phyloP scores from a whole-genome alignment of 164 flowering plant genomes.

The Chimonanthus praecox region DNA sequence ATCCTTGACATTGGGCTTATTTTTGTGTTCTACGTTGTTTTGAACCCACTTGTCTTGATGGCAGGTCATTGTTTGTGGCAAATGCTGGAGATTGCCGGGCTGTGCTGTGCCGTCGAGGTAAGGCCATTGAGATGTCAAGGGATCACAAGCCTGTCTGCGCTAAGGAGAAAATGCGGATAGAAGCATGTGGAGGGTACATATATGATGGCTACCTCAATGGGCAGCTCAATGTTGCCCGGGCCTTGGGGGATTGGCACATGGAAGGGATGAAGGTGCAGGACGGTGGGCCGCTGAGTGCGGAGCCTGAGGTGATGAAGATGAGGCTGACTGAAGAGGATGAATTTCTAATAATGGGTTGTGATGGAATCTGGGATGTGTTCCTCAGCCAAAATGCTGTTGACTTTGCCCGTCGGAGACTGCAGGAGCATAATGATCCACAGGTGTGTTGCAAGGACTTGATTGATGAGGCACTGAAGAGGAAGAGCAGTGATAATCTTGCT shows the following conservation, averaged over 20 bases:
- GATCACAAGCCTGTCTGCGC: conserved; percentile 83
- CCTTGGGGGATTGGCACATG: conserved; percentile 98
- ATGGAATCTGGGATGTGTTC: conserved; percentile 98
- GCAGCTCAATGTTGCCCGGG: conserved; percentile 88
- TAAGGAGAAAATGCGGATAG: conserved; percentile 66
- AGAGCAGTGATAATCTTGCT: conserved; percentile 73
- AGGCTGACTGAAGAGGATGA: conserved; percentile 77
- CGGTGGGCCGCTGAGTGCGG: conserved; percentile 83
- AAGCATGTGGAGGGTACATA: conserved; percentile 78
- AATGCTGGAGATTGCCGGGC: conserved; percentile 98
- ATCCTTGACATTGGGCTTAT: background rate
- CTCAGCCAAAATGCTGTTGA: conserved; percentile 93
- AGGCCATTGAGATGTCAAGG: conserved; percentile 91
- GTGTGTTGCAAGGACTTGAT: conserved; percentile 73
- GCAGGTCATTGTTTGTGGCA: conserved; percentile 81
- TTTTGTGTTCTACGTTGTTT: background rate
- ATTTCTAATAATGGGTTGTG: conserved; percentile 88
- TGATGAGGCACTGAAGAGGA: conserved; percentile 81
- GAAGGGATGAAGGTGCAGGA: conserved; percentile 63
- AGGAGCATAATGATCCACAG: conserved; percentile 80
- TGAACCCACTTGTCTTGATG: background rate
- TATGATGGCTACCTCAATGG: conserved; percentile 88
- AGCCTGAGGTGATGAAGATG: conserved; percentile 70
- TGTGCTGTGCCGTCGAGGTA: conserved; percentile 83
- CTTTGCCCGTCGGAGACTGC: conserved; percentile 80